Evolutionary conservation across 306 rosid species (phyloP), one percentile per base, ranked within the genome.

Genomic region (Cicer arietinum): DNA sequence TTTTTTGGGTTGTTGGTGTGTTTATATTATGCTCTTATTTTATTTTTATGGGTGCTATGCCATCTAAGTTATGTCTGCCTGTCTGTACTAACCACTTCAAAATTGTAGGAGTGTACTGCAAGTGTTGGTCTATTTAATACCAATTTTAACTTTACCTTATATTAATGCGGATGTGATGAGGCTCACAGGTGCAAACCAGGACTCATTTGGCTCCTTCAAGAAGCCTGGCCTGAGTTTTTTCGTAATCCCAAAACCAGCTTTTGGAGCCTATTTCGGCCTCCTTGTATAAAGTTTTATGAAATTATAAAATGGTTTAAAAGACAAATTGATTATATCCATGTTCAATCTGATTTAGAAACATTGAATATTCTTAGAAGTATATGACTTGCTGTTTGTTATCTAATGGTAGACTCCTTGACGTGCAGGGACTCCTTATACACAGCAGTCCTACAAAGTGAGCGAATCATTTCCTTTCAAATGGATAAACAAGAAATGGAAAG

Each of bases 401-500:
- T 81, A 43, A 75, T 56, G 43, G 16, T 40, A 16, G 52, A 40
- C 39, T 62, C 60, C 54, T 68, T 80, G 59, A 22, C 25, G 54
- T 83, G 68, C 80, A 92, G 98, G 98, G 63, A 92, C 96, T 65
- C 88, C 96, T 14, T 92, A 87, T 81, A 90, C 94, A 42, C 98
- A 92, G 80, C 98, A 92, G 77, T 92, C 98, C 2, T 92, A 92
- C 84, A 92, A 92, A 82, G 97, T 92, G 70, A 90, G 97, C 6
- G 97, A 92, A 83, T 87, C 96, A 37, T 92, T 92, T 83, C 97
- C 97, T 48, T 90, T 81, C 84, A 92, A 92, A 83, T 92, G 97
- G 97, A 92, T 92, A 81, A 92, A 92, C 85, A 92, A 92, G 86
- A 92, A 92, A 81, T 92, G 97, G 97, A 92, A 92, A 79, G 97